Percentiles rank a stretch among this genome's conserved stretches.
These are phyloP conservation scores for Stagonosporopsis rhizophila DNA, from an alignment of 2,329 filamentous ascomycete species.

Conservation along the genomic window DNA sequence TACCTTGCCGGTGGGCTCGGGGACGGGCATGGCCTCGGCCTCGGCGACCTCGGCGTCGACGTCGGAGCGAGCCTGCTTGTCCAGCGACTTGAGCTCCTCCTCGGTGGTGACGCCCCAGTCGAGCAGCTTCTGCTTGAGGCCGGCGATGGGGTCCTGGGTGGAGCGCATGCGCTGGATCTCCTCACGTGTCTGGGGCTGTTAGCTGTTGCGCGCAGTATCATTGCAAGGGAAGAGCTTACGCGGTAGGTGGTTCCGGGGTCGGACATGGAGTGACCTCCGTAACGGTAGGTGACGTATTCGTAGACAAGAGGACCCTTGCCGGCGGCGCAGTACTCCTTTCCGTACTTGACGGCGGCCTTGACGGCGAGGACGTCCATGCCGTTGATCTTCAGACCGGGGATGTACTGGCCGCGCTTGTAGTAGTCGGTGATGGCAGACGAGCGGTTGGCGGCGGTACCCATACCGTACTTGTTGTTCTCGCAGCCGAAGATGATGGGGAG, in stretches of 20 bases:
- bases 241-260: slow-evolving; percentile 99
- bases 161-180: slow-evolving; percentile 99
- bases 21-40: slow-evolving; percentile 85
- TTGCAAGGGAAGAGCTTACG: slow-evolving; percentile 37
- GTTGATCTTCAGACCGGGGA: slow-evolving; percentile 98
- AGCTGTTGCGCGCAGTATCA: slow-evolving; percentile 9
- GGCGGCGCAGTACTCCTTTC: slow-evolving; percentile 81
- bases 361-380: slow-evolving; percentile 99
- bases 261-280: slow-evolving; percentile 99
- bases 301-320: slow-evolving; percentile 94
- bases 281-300: slow-evolving; percentile 99
- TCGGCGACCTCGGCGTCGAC: slow-evolving; percentile 90
- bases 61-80: slow-evolving; percentile 87
- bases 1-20: slow-evolving; percentile 80
- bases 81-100: slow-evolving; percentile 93
- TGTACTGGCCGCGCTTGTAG: slow-evolving; percentile 99
- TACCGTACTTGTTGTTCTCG: slow-evolving; percentile 99
- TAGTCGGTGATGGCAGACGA: slow-evolving; percentile 97
- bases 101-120: slow-evolving; percentile 93
- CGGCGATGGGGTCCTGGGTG: slow-evolving; percentile 97
- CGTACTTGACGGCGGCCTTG: slow-evolving; percentile 94
- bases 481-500: slow-evolving; percentile 95
- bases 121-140: slow-evolving; percentile 96
- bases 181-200: slow-evolving; percentile 75
- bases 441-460: slow-evolving; percentile 95